Evolutionary conservation across 148 eudicot genomes (phyloP), one percentile per base, ranked within the genome.

Genomic region (Pharnaceum exiguum): DNA sequence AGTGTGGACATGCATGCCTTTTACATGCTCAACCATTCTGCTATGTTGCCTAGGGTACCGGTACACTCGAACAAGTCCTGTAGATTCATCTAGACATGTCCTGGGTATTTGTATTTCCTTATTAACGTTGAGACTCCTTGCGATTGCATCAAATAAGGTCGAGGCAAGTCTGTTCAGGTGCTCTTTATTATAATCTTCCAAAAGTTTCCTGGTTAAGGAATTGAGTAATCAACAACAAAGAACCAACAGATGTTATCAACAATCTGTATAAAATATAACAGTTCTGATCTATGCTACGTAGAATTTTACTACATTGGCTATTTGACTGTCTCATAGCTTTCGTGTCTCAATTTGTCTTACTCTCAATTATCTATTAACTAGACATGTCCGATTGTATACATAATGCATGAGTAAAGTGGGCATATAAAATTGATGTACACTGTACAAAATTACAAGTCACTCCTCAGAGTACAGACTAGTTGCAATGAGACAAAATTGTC

Each of bases 1-100:
- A 0, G 96, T 89, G 75, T 89, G 96, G 15, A 30, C 71, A 10
- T 71, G 73, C 49, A 89, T 67, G 45, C 96, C 95, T 50, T 72
- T 69, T 9, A 65, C 65, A 50, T 66, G 63, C 17, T 58, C 62
- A n/a, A n/a, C n/a, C n/a, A n/a, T 3, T 71, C 59, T 4, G 11
- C 18, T 2, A n/a, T 23, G 2, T 21, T 13, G 59, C 1, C 60
- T 57, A 9, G 85, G 84, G 58, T 86, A 86, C 0, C 89, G 74
- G 25, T 86, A 80, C 9, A 83, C 79, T 27, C 95, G 71, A 21
- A 80, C 5, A 7, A 73, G 5, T 4, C 82, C 89, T 1, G 75
- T 74, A 0, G 82, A 55, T 28, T 61, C 73, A 5, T 81, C 84
- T 9, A 86, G 23, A 32, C 69, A 75, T 12, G 57, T 28, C 75